These are phyloP conservation scores for Salix purpurea DNA, from an alignment of 345 rosid genomes.

Conservation along the genomic window DNA sequence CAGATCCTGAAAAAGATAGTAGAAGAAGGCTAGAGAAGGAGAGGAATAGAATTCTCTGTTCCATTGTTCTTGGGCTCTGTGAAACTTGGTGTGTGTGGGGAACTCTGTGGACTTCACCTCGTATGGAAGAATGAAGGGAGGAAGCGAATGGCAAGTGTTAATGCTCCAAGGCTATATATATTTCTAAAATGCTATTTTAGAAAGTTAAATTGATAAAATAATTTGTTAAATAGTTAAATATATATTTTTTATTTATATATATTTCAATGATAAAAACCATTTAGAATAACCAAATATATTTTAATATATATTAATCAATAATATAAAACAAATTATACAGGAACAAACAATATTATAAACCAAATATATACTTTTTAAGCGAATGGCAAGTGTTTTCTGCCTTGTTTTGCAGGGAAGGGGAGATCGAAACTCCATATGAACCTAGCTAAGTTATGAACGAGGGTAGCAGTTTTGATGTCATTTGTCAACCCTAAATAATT, in stretches of 20 bases:
- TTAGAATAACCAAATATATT: too few relatives aligned
- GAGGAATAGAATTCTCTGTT: background rate
- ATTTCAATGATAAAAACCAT: too few relatives aligned
- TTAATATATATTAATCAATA: too few relatives aligned
- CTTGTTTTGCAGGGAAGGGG: background rate
- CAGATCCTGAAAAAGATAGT: slow-evolving; percentile 30
- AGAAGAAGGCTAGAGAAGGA: slow-evolving; percentile 7
- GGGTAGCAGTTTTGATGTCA: too few relatives aligned
- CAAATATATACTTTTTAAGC: too few relatives aligned
- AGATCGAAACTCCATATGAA: background rate
- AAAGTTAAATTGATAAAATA: too few relatives aligned
- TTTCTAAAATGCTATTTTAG: background rate
- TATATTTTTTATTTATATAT: too few relatives aligned
- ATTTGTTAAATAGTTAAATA: too few relatives aligned
- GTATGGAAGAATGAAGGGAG: background rate
- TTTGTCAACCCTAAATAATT: too few relatives aligned
- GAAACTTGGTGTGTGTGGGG: background rate
- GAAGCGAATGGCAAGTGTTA: background rate
- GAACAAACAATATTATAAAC: too few relatives aligned
- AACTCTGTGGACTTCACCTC: background rate
- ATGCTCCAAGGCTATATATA: background rate
- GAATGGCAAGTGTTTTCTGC: background rate
- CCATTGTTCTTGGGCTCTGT: slow-evolving; percentile 17
- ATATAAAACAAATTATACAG: too few relatives aligned
- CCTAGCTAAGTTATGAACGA: too few relatives aligned